phyloP scores from a whole-genome alignment of 83 land plant species.

The Thuja plicata region DNA sequence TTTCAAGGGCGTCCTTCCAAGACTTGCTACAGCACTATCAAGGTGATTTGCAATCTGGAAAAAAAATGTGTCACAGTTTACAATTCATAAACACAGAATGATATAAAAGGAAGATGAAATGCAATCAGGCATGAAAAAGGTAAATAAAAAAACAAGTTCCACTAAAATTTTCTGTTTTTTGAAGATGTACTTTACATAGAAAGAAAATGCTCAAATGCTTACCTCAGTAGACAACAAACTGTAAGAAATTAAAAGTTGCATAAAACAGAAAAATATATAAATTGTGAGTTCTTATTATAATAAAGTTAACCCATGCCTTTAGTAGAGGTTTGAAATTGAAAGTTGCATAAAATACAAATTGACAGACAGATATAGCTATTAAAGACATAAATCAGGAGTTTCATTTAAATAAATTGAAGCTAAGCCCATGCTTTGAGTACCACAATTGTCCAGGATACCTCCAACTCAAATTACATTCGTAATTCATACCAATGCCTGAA shows the following conservation, averaged over 20 bases:
- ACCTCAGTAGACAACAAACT: not conserved
- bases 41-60: conserved; percentile 82
- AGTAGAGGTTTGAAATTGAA: not conserved
- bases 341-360: not conserved
- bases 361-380: not conserved
- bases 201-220: not conserved
- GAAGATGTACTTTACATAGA: not conserved
- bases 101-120: not conserved
- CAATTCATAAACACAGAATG: not conserved
- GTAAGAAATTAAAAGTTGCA: not conserved
- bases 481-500: not conserved
- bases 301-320: not conserved
- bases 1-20: conserved; percentile 79
- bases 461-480: not conserved
- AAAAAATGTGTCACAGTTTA: not conserved
- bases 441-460: not conserved
- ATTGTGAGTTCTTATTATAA: not conserved
- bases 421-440: not conserved
- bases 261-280: not conserved
- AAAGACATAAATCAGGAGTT: not conserved
- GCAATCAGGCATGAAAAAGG: not conserved
- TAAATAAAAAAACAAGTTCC: not conserved
- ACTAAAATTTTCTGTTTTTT: not conserved
- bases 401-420: not conserved
- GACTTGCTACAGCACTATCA: conserved; percentile 64